These are phyloP conservation scores for Balakata baccata DNA, from an alignment of 345 rosid species.

Conservation along the genomic window DNA sequence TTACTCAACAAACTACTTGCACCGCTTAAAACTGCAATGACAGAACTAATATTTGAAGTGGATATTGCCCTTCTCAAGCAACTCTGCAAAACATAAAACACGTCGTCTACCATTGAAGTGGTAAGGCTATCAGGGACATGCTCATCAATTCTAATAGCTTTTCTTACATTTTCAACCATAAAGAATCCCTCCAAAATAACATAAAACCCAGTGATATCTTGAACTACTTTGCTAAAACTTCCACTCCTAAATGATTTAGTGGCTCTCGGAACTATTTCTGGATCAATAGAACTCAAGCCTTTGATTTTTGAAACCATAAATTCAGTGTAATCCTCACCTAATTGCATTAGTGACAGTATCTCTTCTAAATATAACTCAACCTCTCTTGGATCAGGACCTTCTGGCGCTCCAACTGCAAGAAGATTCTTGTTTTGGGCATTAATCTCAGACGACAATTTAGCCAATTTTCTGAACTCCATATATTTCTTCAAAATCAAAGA, in stretches of 20 bases:
- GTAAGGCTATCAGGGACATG: constrained; percentile 92
- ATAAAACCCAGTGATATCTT: constrained; percentile 87
- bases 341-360: constrained; percentile 76
- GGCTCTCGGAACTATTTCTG: constrained; percentile 76
- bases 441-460: constrained; percentile 73
- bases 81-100: constrained; percentile 87
- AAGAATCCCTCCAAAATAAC: constrained; percentile 95
- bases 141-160: constrained; percentile 91
- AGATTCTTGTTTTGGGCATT: constrained; percentile 71
- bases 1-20: constrained; percentile 80
- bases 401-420: constrained; percentile 67
- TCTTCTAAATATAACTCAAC: constrained; percentile 83
- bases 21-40: constrained; percentile 79
- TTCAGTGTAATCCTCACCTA: constrained; percentile 88
- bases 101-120: constrained; percentile 95
- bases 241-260: constrained; percentile 88
- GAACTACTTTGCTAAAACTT: constrained; percentile 73
- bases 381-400: constrained; percentile 93
- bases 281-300: constrained; percentile 78
- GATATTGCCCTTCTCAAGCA: constrained; percentile 86
- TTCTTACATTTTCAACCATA: constrained; percentile 97
- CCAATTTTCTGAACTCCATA: constrained; percentile 84
- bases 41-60: constrained; percentile 82
- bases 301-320: constrained; percentile 91
- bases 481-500: constrained; percentile 77